Base-by-base conservation (phyloP, 768 basidiomycete species). In the Suillus sp. region DNA sequence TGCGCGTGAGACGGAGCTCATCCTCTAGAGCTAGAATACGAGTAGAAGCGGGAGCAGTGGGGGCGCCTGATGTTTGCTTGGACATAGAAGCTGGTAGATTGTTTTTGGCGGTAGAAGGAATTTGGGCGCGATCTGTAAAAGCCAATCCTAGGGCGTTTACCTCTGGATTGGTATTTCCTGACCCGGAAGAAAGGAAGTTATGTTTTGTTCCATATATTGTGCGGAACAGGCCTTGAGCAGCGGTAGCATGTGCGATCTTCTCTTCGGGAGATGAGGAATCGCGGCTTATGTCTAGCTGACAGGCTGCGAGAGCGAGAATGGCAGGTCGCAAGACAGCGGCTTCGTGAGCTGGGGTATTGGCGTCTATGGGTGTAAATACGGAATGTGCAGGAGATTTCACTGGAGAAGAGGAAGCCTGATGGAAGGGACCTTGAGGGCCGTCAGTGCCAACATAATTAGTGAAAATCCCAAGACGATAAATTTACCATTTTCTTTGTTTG, bases 281-380 rank as follows among this genome's bases (percentile, higher is more conserved):
- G 16, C 75, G 72, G 25, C 74, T 76, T 47, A 75, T 68, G 58
- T 75, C 74, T 61, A 76, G 34, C 50, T 75, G 74, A 63, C 74
- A 75, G 2, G 74, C 74, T n/a, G 75, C 74, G 13, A 75, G 59
- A 56, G 76, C 65, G 56, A 75, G 62, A 68, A 68, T 61, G 2
- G 72, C 74, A 16, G 74, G 74, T 43, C 74, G 74, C 50, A 72
- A 61, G 10, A 63, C 65, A 13, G 73, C 54, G 18, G 58, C 48
- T 55, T 60, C 64, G 14, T 63, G 66, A 42, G 54, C 68, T 20
- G 70, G 27, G 47, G 40, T 30, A 14, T 63, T 53, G 34, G 48
- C 47, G 9, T 70, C 65, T 16, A 51, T 30, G 40, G 58, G 14
- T 60, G 64, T 68, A 32, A 58, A 35, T 50, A 55, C 48, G 25